These are phyloP conservation scores for Zygosaccharomyces pseudobailii DNA, from an alignment of 1,139 yeast species.

Conservation along the genomic window DNA sequence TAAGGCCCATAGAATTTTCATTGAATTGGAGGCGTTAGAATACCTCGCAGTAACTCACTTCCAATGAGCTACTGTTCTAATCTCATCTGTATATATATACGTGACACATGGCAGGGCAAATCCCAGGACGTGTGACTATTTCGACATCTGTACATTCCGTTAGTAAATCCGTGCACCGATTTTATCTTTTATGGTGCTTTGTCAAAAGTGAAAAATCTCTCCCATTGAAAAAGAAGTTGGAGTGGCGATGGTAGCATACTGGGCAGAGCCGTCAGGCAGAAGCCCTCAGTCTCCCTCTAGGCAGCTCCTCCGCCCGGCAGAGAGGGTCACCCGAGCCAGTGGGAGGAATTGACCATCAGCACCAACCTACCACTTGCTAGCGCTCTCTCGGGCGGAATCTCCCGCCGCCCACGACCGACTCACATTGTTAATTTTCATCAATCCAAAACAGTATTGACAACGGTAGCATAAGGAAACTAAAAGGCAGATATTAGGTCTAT, in stretches of 20 bases:
- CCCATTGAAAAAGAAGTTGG: neutral
- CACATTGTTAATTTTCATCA: neutral
- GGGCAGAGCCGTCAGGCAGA: neutral
- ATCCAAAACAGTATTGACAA: neutral
- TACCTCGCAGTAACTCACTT: conserved; percentile 37
- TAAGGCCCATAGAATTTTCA: conserved; percentile 70
- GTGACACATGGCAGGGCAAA: neutral
- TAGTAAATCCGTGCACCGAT: neutral
- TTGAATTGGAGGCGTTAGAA: conserved; percentile 71
- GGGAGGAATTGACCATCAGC: too few relatives aligned
- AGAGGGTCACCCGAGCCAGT: neutral
- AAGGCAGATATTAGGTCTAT: neutral
- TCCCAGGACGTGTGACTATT: conserved; percentile 1
- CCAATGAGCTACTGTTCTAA: conserved; percentile 1
- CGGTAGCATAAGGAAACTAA: neutral
- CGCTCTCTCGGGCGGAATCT: neutral
- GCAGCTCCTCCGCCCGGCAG: neutral
- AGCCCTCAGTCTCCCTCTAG: too few relatives aligned
- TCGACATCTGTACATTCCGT: neutral
- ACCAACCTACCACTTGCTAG: too few relatives aligned
- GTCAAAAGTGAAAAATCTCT: neutral
- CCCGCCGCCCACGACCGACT: neutral
- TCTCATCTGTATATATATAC: conserved; percentile 5
- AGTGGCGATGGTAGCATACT: neutral
- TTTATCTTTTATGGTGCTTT: neutral